A percentile compares a stretch with the other conserved stretches of the same genome.
Evolutionary conservation across 2,329 filamentous ascomycete species (phyloP).

Genomic region (Aspergillus puulaauensis): DNA sequence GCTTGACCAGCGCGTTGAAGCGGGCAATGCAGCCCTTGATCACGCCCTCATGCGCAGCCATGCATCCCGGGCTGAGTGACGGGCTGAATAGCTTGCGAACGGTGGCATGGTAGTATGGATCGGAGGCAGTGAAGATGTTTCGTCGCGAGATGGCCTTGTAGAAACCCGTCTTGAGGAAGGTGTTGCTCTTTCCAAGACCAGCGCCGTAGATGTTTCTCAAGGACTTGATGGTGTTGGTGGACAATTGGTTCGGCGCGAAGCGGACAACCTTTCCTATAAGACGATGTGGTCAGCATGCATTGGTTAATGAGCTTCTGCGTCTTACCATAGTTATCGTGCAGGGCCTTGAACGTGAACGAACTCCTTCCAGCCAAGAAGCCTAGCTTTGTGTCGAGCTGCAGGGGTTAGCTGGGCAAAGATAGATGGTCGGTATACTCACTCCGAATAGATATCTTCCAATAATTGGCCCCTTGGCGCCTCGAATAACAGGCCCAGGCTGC

Average conservation of each 20-base stretch:
- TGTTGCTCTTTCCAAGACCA: conserved; percentile 18
- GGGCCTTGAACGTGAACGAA: conserved; percentile 19
- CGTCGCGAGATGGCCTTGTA: conserved; percentile 24
- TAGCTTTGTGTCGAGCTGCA: conserved; percentile 21
- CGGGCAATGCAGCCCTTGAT: conserved; percentile 22
- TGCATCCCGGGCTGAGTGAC: conserved; percentile 22
- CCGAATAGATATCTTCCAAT: conserved; percentile 19
- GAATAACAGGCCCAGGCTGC: conserved; percentile 19
- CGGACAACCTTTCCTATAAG: conserved; percentile 20
- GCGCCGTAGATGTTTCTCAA: conserved; percentile 25
- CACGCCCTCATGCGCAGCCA: conserved; percentile 22
- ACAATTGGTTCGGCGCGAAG: conserved; percentile 25
- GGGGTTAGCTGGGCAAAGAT: background rate
- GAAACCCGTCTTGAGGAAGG: conserved; percentile 25
- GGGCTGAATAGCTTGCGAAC: conserved; percentile 26
- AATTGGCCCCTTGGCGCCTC: conserved; percentile 16
- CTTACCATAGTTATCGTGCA: conserved; percentile 21
- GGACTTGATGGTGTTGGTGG: conserved; percentile 25
- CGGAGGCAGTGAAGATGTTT: conserved; percentile 26
- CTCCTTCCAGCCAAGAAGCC: conserved; percentile 21
- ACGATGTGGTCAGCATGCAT: background rate
- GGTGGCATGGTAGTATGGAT: conserved; percentile 23
- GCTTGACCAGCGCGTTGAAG: conserved; percentile 18
- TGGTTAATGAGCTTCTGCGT: too few species aligned
- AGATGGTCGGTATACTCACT: conserved; percentile 9